Conservation (phyloP, 352 stramenopile species). For the Thalassiosira ordinaria region DNA sequence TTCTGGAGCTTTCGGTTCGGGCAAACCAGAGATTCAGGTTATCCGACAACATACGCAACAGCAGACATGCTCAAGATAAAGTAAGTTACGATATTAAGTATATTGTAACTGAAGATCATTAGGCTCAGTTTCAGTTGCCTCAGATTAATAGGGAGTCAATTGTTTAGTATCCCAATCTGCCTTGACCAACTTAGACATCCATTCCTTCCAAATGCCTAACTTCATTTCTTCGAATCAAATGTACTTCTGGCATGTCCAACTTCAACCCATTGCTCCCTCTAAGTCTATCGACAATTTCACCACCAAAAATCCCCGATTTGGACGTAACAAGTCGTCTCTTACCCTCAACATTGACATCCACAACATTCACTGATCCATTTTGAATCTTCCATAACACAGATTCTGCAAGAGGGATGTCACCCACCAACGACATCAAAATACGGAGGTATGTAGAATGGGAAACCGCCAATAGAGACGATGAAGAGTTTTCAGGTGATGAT, state of each 20-base stretch:
- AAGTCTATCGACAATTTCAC: constrained; percentile 39
- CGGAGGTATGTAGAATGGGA: constrained; percentile 75
- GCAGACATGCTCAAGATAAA: constrained; percentile 19
- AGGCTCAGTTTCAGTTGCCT: too few species aligned
- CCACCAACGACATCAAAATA: constrained; percentile 64
- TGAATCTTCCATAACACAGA: constrained; percentile 57
- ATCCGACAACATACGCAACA: constrained; percentile 36
- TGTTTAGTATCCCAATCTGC: too few species aligned
- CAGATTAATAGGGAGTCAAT: too few species aligned
- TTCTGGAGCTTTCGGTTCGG: constrained; percentile 41
- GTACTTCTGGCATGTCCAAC: constrained; percentile 60
- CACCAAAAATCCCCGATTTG: constrained; percentile 64
- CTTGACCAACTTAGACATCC: constrained; percentile 35
- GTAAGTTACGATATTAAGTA: too few species aligned
- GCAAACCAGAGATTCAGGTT: constrained; percentile 48
- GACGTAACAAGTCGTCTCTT: constrained; percentile 30
- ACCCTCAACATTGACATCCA: constrained; percentile 69
- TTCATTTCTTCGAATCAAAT: constrained; percentile 76
- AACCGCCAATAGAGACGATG: constrained; percentile 62
- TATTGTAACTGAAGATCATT: too few species aligned
- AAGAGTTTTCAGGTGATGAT: constrained; percentile 7
- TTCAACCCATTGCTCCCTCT: constrained; percentile 51
- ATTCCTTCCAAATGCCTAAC: constrained; percentile 71
- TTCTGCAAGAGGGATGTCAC: constrained; percentile 63
- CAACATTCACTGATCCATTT: constrained; percentile 78